Evolutionary conservation across 495 filamentous ascomycete species (phyloP), one percentile per base, ranked within the genome.

Genomic region (Cercophora samala): DNA sequence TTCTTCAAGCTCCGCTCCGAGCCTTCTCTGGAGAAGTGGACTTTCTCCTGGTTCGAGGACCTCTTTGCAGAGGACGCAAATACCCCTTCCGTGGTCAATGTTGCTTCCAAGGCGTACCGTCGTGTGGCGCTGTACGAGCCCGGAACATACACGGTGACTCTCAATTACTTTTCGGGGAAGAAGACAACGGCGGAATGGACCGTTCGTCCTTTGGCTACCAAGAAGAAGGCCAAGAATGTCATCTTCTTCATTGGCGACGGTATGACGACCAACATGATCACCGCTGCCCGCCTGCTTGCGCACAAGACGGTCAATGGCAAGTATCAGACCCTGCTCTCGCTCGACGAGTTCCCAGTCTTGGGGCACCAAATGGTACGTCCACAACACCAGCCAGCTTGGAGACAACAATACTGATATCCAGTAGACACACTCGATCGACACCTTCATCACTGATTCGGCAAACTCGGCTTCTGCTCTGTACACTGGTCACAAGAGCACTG

Each of bases 191-290:
- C 89, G 1, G 86, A 82, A 66, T 92, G 90, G 90, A 72, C 85
- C 9, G 90, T 92, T 11, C 84, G 90, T n/a, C 86, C 88, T 61
- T 67, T 91, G 13, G 81, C 82, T 21, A 80, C 80, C 4, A 79
- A 80, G 75, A 86, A 89, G 72, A 89, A 85, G 77, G 86, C 89
- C 3, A 92, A 92, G 86, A 92, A 92, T 70, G 84, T 92, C 65
- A 84, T 92, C 62, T 82, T 92, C 60, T 92, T 92, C 78, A 87
- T 92, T 62, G 90, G 89, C 56, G 89, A 91, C 66, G 89, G 90
- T 63, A 92, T 92, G 90, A 91, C 89, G 4, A 91, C 88, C 32
- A 91, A 91, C 77, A 92, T 92, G 89, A 83, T 84, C 64, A 84
- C 82, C 0, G 88, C 88, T 58, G 89, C 89, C n/a, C 87, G 90